Evolutionary conservation across 169 alveolate genomes (phyloP).

Genomic region (Amoebophrya sp.): DNA sequence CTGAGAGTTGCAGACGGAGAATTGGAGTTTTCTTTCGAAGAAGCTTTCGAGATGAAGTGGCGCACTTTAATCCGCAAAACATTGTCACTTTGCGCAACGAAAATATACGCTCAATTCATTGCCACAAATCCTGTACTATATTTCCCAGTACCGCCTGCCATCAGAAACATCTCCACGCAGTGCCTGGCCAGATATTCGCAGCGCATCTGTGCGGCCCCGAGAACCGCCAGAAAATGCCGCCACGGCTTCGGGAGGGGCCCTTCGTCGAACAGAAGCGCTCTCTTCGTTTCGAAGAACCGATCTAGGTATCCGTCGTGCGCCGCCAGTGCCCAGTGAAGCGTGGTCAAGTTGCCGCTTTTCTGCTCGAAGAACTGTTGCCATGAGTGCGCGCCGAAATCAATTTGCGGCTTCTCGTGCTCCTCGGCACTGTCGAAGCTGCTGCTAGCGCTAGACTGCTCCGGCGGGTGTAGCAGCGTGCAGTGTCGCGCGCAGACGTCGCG

Average conservation of each 20-base stretch:
- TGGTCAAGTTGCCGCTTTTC: neutral
- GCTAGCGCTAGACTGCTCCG: neutral
- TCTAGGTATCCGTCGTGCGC: neutral
- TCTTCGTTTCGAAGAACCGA: neutral
- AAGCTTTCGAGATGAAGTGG: too few species aligned
- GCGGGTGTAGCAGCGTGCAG: too few species aligned
- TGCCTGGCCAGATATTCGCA: neutral
- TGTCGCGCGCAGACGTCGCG: too few species aligned
- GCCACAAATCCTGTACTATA: too few species aligned
- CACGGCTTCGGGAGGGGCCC: neutral
- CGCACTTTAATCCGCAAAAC: too few species aligned
- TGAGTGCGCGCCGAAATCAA: neutral
- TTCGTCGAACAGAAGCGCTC: neutral
- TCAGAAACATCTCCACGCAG: neutral
- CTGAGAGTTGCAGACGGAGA: neutral
- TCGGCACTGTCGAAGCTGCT: too few species aligned
- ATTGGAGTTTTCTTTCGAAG: too few species aligned
- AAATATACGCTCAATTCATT: too few species aligned
- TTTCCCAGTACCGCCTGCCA: neutral
- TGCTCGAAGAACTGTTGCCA: neutral
- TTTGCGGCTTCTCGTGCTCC: neutral
- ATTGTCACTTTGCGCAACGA: too few species aligned
- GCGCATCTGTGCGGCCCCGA: neutral
- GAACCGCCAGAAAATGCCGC: neutral
- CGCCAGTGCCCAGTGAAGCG: neutral